Conservation (phyloP, 1,284 basidiomycete genomes). For the Earliella scabrosa region DNA sequence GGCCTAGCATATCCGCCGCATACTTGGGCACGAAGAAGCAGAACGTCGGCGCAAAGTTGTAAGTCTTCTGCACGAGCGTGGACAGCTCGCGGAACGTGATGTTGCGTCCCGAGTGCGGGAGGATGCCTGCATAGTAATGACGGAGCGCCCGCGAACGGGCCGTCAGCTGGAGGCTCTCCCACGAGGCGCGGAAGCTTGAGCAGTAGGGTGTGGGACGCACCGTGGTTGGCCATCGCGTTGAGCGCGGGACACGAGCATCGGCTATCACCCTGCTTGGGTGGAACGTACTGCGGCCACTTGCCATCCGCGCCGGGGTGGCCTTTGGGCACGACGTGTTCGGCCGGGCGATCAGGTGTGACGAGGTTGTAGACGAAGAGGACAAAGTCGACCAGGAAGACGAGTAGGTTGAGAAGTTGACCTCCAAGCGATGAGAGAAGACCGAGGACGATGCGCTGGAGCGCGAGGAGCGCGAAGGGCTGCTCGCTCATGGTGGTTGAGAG, state of each 20-base stretch:
- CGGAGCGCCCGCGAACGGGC: too few relatives aligned
- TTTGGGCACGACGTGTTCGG: slow-evolving; percentile 57
- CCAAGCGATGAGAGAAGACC: slow-evolving; percentile 22
- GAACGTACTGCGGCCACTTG: slow-evolving; percentile 67
- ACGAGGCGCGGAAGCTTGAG: too few relatives aligned
- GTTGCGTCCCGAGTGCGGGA: slow-evolving; percentile 66
- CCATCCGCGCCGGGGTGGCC: slow-evolving; percentile 66
- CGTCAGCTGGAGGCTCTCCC: too few relatives aligned
- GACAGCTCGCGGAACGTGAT: slow-evolving; percentile 66
- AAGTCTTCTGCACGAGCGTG: slow-evolving; percentile 51
- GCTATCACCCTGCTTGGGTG: slow-evolving; percentile 65
- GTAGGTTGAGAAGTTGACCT: slow-evolving; percentile 15
- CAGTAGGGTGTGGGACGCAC: slow-evolving; percentile 41
- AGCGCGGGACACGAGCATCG: slow-evolving; percentile 71
- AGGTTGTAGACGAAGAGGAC: slow-evolving; percentile 58
- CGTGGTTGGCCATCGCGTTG: slow-evolving; percentile 79
- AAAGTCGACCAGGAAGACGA: slow-evolving; percentile 44
- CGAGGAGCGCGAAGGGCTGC: slow-evolving; percentile 3
- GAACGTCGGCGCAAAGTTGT: slow-evolving; percentile 72
- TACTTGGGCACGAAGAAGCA: slow-evolving; percentile 64
- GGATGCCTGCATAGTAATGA: slow-evolving; percentile 55
- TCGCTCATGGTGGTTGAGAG: slow-evolving; percentile 15
- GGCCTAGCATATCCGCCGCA: slow-evolving; percentile 59
- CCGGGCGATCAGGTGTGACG: slow-evolving; percentile 50
- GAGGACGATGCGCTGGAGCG: slow-evolving; percentile 18